Evolutionary conservation across 208 protist species (phyloP).

Genomic region (Trypanosoma melophagium): DNA sequence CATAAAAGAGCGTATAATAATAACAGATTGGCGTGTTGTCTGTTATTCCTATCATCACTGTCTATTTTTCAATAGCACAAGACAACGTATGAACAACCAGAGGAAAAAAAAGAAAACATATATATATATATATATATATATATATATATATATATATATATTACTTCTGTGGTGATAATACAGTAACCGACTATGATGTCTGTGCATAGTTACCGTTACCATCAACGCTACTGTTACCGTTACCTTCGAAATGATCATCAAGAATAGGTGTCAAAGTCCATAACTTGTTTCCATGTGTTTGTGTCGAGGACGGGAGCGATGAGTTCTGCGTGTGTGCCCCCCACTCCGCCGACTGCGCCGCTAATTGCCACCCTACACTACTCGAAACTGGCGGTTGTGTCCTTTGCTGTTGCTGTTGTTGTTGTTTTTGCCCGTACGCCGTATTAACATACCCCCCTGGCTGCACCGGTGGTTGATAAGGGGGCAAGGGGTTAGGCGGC

Average conservation of each 20-base stretch:
- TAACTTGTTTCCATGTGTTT: background rate
- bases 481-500: slow-evolving; percentile 40
- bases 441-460: background rate
- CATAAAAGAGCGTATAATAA: no score
- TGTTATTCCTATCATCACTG: no score
- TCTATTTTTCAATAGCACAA: background rate
- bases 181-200: background rate
- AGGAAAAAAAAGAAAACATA: no score
- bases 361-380: no score
- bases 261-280: background rate
- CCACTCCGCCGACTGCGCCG: no score
- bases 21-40: no score
- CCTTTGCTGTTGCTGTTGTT: background rate
- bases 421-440: slow-evolving; percentile 11
- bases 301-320: background rate
- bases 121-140: background rate
- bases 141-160: background rate
- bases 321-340: background rate
- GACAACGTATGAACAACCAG: no score
- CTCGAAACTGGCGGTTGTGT: no score
- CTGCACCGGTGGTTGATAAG: slow-evolving; percentile 27
- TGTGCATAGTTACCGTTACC: no score
- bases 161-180: background rate
- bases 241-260: background rate
- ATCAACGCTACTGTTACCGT: slow-evolving; percentile 10